These are phyloP conservation scores for Phytopythium oedochilum DNA, from an alignment of 352 stramenopile species.

Conservation along the genomic window DNA sequence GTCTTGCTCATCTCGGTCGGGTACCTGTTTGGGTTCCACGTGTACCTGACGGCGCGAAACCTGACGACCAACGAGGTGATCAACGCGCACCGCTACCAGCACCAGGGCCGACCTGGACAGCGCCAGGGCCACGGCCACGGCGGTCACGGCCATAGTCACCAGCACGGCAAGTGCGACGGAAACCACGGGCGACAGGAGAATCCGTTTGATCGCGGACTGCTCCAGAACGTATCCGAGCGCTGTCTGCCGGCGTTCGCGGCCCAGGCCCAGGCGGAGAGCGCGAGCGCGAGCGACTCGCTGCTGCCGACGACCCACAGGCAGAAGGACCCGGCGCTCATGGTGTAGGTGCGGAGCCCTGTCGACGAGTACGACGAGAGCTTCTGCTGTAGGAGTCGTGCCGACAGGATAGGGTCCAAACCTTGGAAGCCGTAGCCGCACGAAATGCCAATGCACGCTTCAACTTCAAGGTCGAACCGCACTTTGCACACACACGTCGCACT, in stretches of 20 bases:
- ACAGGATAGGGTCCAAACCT: too few species aligned
- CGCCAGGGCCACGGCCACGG: constrained; percentile 5
- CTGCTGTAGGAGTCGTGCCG: too few species aligned
- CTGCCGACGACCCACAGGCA: background rate
- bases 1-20: constrained; percentile 42
- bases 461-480: too few species aligned
- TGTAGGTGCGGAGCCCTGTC: too few species aligned
- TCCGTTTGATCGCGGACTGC: constrained; percentile 23
- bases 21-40: constrained; percentile 61
- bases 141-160: constrained; percentile 3
- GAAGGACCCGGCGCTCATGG: background rate
- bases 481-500: too few species aligned
- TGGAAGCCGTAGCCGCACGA: too few species aligned
- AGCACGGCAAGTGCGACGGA: constrained; percentile 19
- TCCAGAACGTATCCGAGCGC: constrained; percentile 22
- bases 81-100: constrained; percentile 56
- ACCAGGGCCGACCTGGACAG: constrained; percentile 3
- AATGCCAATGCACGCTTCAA: too few species aligned
- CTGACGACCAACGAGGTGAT: constrained; percentile 79
- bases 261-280: background rate
- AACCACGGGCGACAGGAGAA: constrained; percentile 8
- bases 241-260: constrained; percentile 12
- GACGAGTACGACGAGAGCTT: too few species aligned
- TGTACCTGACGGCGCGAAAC: constrained; percentile 69
- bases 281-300: background rate